Conservation (phyloP, 192 early-diverging fungal species). For the Endogone sp. region DNA sequence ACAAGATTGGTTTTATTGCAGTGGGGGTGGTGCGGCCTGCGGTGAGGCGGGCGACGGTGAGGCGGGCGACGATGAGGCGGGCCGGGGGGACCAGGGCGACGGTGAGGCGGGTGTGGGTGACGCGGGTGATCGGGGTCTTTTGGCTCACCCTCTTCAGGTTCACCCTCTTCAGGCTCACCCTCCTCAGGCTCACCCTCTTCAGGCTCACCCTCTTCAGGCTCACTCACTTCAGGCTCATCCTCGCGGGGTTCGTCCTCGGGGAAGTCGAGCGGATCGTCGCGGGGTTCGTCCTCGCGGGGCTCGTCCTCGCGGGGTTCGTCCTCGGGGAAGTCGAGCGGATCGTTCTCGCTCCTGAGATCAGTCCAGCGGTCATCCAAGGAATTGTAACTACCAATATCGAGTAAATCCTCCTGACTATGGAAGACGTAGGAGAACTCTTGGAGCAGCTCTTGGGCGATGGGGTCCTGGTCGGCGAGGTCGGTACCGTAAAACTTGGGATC, state of each 20-base stretch:
- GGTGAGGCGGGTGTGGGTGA: not conserved
- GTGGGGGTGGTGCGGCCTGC: not conserved
- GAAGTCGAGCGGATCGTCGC: not conserved
- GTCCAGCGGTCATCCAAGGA: not conserved
- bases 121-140: not conserved
- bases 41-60: not conserved
- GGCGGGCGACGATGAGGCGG: too few relatives aligned
- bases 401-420: too few relatives aligned
- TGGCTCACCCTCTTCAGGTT: not conserved
- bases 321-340: not conserved
- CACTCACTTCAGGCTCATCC: not conserved
- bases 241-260: not conserved
- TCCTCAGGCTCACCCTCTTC: not conserved
- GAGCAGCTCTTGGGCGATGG: not conserved
- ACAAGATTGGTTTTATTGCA: not conserved
- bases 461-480: not conserved
- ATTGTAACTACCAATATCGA: too few relatives aligned
- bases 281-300: not conserved
- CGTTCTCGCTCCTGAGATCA: not conserved
- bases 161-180: not conserved
- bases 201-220: not conserved
- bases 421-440: not conserved
- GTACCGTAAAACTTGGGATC: not conserved
- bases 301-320: not conserved
- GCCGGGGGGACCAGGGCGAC: not conserved